A percentile compares a stretch with the other conserved stretches of the same genome.
Conservation (phyloP, 345 rosid genomes). For the Clarkia xantiana region DNA sequence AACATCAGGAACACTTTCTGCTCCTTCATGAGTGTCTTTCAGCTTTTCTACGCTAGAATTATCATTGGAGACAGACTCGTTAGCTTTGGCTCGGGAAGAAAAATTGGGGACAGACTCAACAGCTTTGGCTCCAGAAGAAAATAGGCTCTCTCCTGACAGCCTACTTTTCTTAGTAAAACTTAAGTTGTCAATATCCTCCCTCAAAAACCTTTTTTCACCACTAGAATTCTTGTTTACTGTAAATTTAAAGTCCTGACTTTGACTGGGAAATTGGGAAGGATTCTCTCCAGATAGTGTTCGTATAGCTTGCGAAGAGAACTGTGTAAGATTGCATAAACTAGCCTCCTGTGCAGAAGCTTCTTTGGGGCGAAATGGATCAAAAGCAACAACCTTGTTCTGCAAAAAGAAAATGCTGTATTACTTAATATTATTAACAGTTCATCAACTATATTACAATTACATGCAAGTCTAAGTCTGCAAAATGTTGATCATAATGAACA, state of each 20-base stretch:
- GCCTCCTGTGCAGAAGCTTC: conserved; percentile 60
- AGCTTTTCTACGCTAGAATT: conserved; percentile 18
- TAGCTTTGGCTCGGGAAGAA: conserved; percentile 23
- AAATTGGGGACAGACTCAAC: too few species aligned
- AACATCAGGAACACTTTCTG: conserved; percentile 62
- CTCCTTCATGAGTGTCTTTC: conserved; percentile 27
- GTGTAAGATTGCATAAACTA: conserved; percentile 51
- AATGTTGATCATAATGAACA: not conserved
- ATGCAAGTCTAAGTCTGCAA: not conserved
- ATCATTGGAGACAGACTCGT: conserved; percentile 13
- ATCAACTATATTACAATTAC: too few species aligned
- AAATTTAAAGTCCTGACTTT: too few species aligned
- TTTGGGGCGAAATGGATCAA: conserved; percentile 55
- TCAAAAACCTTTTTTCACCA: not conserved
- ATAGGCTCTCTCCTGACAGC: conserved; percentile 20
- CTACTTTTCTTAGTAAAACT: conserved; percentile 40
- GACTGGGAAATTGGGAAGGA: too few species aligned
- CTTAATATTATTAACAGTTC: too few species aligned
- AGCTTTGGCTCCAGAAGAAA: conserved; percentile 27
- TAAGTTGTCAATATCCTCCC: conserved; percentile 25
- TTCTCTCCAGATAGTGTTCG: conserved; percentile 11
- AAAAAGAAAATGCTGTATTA: not conserved
- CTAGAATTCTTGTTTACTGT: too few species aligned
- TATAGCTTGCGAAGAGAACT: conserved; percentile 49
- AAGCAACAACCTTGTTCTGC: conserved; percentile 60